A percentile compares a stretch with the other conserved stretches of the same genome.
These are phyloP conservation scores for Triticum dicoccoides DNA, from an alignment of 176 grass and related monocot genomes.

Conservation along the genomic window DNA sequence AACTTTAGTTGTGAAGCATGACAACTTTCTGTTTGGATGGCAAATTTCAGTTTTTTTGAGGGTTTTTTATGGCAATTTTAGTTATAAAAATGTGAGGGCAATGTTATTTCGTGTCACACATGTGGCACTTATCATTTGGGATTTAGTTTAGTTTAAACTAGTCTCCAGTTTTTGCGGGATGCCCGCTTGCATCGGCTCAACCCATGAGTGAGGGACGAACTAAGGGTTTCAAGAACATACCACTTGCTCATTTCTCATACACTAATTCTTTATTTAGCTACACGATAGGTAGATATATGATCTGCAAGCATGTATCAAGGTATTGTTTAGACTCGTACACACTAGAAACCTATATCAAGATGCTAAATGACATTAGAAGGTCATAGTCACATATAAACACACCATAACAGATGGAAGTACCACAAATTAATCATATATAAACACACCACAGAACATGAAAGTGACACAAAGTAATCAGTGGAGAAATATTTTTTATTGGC, in stretches of 20 bases:
- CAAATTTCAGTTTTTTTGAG: no score
- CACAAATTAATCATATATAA: background rate
- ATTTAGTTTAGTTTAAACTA: no score
- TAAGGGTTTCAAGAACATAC: background rate
- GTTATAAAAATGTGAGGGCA: no score
- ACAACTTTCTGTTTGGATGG: no score
- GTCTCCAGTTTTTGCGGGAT: no score
- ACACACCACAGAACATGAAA: background rate
- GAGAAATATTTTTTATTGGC: background rate
- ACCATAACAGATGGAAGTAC: background rate
- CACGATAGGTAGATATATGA: background rate
- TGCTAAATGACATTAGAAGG: background rate
- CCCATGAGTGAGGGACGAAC: background rate
- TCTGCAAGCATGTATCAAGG: background rate
- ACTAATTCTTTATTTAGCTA: background rate
- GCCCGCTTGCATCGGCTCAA: no score
- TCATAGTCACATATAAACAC: background rate
- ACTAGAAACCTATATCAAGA: background rate
- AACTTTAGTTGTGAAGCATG: no score
- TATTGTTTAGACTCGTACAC: background rate
- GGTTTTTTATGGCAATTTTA: no score
- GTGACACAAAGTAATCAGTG: background rate
- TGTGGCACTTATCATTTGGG: no score
- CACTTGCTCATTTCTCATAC: background rate
- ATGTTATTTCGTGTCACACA: no score